phyloP scores from a whole-genome alignment of 768 basidiomycete genomes.

The Psilocybe azurescens region DNA sequence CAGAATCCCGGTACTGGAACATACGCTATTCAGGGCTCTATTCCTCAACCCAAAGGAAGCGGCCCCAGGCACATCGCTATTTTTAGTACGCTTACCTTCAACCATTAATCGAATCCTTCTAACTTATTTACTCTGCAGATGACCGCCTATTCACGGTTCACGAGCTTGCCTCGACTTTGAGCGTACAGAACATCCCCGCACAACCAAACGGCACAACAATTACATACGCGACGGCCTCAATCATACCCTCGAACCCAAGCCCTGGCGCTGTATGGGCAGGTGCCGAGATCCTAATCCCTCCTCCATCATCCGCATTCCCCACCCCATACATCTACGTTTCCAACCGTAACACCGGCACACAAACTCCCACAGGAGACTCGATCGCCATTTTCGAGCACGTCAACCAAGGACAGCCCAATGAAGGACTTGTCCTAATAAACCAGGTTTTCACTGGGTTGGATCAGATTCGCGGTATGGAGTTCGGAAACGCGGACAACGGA shows the following conservation, averaged over 20 bases:
- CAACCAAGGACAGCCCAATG: conserved; percentile 34
- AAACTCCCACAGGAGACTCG: conserved; percentile 59
- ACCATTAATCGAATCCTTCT: neutral
- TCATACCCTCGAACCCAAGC: conserved; percentile 45
- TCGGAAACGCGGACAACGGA: conserved; percentile 50
- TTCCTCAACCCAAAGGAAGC: conserved; percentile 64
- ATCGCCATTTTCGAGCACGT: conserved; percentile 66
- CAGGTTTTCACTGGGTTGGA: conserved; percentile 70
- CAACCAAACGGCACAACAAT: conserved; percentile 55
- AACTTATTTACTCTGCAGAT: conserved; percentile 33
- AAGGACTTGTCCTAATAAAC: conserved; percentile 39
- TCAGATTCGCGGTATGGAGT: conserved; percentile 70
- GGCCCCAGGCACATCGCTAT: conserved; percentile 58
- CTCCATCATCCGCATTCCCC: conserved; percentile 49
- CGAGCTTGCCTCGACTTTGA: conserved; percentile 60
- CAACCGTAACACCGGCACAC: conserved; percentile 61
- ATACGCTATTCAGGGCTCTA: conserved; percentile 63
- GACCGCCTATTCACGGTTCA: conserved; percentile 57
- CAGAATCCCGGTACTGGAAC: conserved; percentile 43
- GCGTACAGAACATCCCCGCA: conserved; percentile 59
- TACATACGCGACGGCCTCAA: conserved; percentile 54
- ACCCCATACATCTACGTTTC: conserved; percentile 66
- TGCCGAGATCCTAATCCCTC: conserved; percentile 68
- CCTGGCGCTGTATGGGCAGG: conserved; percentile 48
- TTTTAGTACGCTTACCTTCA: conserved; percentile 40